Conservation (phyloP, 208 protist genomes). For the Naegleria gruberi region DNA sequence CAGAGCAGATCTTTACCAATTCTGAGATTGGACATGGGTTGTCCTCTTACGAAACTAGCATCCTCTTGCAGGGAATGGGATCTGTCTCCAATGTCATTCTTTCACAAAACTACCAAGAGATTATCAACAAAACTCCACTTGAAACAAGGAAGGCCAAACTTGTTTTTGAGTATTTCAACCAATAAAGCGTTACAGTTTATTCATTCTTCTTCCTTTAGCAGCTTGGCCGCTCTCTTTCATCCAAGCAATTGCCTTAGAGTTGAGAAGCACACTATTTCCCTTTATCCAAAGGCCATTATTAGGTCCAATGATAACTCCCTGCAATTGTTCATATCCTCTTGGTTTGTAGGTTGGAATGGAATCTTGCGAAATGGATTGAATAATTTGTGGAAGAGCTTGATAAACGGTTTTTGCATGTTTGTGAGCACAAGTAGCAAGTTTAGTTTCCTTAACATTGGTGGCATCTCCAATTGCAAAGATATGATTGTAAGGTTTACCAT, state of each 20-base stretch:
- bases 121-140: not conserved
- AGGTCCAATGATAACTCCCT: not conserved
- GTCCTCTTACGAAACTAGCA: not conserved
- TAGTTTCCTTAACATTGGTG: not conserved
- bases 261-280: not conserved
- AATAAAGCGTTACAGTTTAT: too few relatives aligned
- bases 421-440: not conserved
- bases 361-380: not conserved
- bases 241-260: not conserved
- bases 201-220: not conserved
- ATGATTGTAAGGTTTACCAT: not conserved
- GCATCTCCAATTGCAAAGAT: not conserved
- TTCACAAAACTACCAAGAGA: not conserved
- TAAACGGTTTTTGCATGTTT: not conserved
- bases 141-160: not conserved
- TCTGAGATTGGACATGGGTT: not conserved
- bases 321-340: not conserved
- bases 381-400: not conserved
- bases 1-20: not conserved
- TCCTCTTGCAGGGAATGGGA: not conserved
- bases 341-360: not conserved
- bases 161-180: not conserved
- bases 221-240: not conserved
- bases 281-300: not conserved
- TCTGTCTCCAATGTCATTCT: not conserved